Percentiles rank a stretch among this genome's conserved stretches.
These are phyloP conservation scores for Penicillium atrosanguineum DNA, from an alignment of 495 filamentous ascomycete genomes.

Conservation along the genomic window DNA sequence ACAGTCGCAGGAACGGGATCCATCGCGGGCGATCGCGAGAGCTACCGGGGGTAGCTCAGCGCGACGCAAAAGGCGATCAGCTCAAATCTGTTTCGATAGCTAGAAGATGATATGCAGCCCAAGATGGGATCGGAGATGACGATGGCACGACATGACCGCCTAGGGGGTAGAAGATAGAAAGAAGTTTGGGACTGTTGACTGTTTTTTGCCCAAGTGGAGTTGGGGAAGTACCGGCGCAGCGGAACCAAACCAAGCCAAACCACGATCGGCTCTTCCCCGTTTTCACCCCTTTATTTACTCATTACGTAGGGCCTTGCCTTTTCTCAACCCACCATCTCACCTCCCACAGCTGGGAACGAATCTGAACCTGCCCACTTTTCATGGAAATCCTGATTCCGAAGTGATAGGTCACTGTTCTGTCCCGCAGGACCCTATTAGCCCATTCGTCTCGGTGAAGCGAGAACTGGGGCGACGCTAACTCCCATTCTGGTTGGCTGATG, in stretches of 20 bases:
- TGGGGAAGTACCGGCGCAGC: conserved; percentile 27
- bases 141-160: conserved; percentile 31
- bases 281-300: neutral
- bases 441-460: conserved; percentile 20
- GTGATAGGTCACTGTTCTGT: conserved; percentile 21
- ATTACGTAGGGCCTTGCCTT: too few species aligned
- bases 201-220: conserved; percentile 21
- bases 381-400: conserved; percentile 1
- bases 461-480: conserved; percentile 1
- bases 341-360: neutral
- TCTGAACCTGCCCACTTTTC: neutral
- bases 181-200: conserved; percentile 13
- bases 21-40: conserved; percentile 21
- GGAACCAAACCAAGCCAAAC: conserved; percentile 15
- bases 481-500: conserved; percentile 15
- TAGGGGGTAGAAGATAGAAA: neutral
- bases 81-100: neutral
- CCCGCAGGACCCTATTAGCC: conserved; percentile 1
- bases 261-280: conserved; percentile 5
- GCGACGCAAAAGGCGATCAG: conserved; percentile 11
- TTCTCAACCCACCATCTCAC: neutral
- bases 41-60: conserved; percentile 5
- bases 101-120: conserved; percentile 22
- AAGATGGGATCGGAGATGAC: conserved; percentile 28
- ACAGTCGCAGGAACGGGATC: conserved; percentile 19